Conservation (phyloP, 257 asterid species). For the Penstemon barbatus region DNA sequence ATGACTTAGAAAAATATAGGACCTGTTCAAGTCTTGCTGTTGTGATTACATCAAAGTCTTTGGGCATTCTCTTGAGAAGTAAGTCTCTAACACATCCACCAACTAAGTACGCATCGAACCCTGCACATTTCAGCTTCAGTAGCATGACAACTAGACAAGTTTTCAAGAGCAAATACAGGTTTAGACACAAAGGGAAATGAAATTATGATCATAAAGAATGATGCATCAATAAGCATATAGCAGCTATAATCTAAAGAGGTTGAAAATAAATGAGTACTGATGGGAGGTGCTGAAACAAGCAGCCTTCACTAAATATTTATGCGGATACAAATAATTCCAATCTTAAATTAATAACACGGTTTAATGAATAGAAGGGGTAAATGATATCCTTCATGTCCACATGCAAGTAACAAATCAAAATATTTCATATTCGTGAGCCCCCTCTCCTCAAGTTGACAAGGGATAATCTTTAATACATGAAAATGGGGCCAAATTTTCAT, state of each 20-base stretch:
- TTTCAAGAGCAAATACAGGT: slow-evolving; percentile 13
- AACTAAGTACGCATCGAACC: slow-evolving; percentile 86
- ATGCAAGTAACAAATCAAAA: slow-evolving; percentile 2
- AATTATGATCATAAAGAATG: background rate
- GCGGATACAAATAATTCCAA: background rate
- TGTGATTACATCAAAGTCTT: slow-evolving; percentile 89
- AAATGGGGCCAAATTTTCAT: background rate
- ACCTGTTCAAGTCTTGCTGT: slow-evolving; percentile 75
- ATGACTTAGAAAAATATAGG: slow-evolving; percentile 26
- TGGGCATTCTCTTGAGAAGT: slow-evolving; percentile 75
- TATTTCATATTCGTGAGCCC: background rate
- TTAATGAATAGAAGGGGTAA: background rate
- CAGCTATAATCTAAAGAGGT: slow-evolving; percentile 10
- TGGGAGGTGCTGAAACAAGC: background rate
- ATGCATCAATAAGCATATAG: slow-evolving; percentile 21
- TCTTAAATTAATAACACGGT: background rate
- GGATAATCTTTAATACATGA: slow-evolving; percentile 7
- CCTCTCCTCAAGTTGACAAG: background rate
- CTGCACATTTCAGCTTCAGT: slow-evolving; percentile 45
- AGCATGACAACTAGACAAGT: slow-evolving; percentile 13
- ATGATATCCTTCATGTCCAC: background rate
- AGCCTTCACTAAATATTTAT: background rate
- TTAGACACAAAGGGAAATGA: background rate
- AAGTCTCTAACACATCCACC: slow-evolving; percentile 99
- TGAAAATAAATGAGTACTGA: background rate